Evolutionary conservation across 2,329 filamentous ascomycete species (phyloP).

Genomic region (Juglanconis oblonga): DNA sequence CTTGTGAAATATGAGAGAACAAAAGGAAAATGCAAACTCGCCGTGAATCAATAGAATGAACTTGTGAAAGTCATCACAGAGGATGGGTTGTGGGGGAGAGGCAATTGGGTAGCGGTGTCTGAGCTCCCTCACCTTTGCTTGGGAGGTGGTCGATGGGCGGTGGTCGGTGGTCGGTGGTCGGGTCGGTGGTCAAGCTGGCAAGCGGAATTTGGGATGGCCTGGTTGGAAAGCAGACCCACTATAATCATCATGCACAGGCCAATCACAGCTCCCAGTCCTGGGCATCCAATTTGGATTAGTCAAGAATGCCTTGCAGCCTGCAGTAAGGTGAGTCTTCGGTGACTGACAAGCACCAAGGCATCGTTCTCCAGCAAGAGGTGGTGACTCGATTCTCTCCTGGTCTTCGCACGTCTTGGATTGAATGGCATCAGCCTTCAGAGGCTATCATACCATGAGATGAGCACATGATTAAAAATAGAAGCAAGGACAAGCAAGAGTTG

Average conservation of each 20-base stretch:
- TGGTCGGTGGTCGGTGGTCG: neutral
- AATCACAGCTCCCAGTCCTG: too few relatives aligned
- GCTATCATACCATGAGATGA: too few relatives aligned
- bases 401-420: too few relatives aligned
- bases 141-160: neutral
- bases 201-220: too few relatives aligned
- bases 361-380: too few relatives aligned
- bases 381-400: too few relatives aligned
- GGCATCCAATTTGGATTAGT: too few relatives aligned
- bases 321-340: neutral
- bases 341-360: neutral
- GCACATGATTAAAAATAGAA: too few relatives aligned
- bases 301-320: neutral
- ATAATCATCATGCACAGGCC: neutral
- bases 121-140: neutral
- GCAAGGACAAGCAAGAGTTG: neutral
- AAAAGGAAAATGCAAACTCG: constrained; percentile 10
- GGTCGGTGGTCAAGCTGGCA: neutral
- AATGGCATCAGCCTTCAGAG: too few relatives aligned
- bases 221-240: neutral
- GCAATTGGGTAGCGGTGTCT: neutral
- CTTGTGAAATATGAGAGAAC: neutral
- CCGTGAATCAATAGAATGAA: constrained; percentile 8
- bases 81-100: neutral
- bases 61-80: constrained; percentile 3